Evolutionary conservation across 106 monocot genomes (phyloP), one percentile per base, ranked within the genome.

Genomic region (Allium cepa): DNA sequence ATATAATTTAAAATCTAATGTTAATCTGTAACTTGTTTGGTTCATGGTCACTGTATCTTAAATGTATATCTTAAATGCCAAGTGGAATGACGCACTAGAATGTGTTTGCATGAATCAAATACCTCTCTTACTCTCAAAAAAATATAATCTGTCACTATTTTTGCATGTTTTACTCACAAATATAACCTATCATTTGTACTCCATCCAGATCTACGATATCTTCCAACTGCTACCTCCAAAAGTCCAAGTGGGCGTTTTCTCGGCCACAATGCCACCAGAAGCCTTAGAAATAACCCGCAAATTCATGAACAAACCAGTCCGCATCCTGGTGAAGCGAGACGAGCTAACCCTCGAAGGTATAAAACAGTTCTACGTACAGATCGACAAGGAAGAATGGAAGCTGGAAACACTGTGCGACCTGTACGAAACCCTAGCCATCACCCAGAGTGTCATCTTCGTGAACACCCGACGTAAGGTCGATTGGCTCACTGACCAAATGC

Each of bases 121-220:
- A 36, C 36, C 60, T 27, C 17, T 7, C 17, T 60, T 26, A 8
- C 18, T 60, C 10, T 11, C 11, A 9, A 60, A 26, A 4, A 10
- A 18, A 3, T 46, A 14, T 13, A 47, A 63, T 47, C 5, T 1
- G 36, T 4, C 4, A n/a, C 46, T 15, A 27, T 15, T 18, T 47
- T 63, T n/a, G 10, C 63, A 62, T 62, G 46, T 15, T 46, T 62
- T 36, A 46, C 28, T 8, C 13, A 11, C 12, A 8, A 8, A 60
- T 60, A 9, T 11, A 26, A 10, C 8, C 15, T 61, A 4, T 45
- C 26, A 46, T 53, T 7, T 60, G 48, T 56, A 65, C 71, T 62
- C 7, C 17, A 50, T 71, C 50, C 76, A 88, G 90, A 90, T 90
- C 55, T 90, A 90, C 56, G 90, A 90, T 47, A 90, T 90, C 15